These are phyloP conservation scores for Phlebopus sp. DNA, from an alignment of 1,284 basidiomycete species.

Conservation along the genomic window DNA sequence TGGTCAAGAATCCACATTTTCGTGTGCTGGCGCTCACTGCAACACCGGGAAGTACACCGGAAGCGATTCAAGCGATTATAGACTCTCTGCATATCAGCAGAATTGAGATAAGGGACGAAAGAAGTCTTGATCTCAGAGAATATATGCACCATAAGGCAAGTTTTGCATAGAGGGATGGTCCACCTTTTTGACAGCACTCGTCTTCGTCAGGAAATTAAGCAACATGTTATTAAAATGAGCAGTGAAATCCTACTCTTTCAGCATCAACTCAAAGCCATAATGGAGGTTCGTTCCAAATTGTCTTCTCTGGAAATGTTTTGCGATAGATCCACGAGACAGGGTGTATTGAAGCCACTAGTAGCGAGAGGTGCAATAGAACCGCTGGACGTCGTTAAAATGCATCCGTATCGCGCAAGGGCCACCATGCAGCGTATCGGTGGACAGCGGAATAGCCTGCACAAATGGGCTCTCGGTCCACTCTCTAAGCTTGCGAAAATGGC, in stretches of 20 bases:
- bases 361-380: conserved; percentile 29
- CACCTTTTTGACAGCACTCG: conserved; percentile 1
- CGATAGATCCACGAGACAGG: conserved; percentile 30
- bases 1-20: conserved; percentile 92
- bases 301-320: conserved; percentile 2
- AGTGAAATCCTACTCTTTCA: conserved; percentile 56
- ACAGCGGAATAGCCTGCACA: conserved; percentile 40
- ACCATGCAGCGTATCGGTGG: conserved; percentile 55
- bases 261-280: conserved; percentile 59
- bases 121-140: conserved; percentile 81
- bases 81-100: conserved; percentile 95
- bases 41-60: conserved; percentile 86
- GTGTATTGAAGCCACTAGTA: conserved; percentile 38
- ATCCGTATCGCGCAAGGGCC: conserved; percentile 33
- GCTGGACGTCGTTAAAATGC: conserved; percentile 35
- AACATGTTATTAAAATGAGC: conserved; percentile 72
- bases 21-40: conserved; percentile 93
- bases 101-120: conserved; percentile 93
- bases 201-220: conserved; percentile 51
- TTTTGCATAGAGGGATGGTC: neutral
- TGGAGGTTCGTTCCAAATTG: conserved; percentile 58
- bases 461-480: conserved; percentile 43
- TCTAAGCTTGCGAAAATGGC: conserved; percentile 56
- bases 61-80: conserved; percentile 88
- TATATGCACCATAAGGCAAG: conserved; percentile 89